A percentile compares a stretch with the other conserved stretches of the same genome.
These are phyloP conservation scores for Paxillus involutus DNA, from an alignment of 768 basidiomycete species.

Conservation along the genomic window DNA sequence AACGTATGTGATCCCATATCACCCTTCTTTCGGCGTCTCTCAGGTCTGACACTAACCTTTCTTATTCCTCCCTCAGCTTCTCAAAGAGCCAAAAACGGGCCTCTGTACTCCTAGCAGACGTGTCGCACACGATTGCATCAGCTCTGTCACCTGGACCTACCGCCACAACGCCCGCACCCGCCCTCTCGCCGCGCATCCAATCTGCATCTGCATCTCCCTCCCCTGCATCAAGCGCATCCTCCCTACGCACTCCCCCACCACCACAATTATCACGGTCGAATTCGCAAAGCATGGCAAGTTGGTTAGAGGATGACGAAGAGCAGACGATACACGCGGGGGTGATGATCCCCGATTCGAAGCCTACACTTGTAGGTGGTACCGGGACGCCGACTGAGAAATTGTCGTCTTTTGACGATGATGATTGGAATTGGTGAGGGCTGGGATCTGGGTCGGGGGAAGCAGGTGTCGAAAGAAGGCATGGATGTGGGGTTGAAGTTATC, in stretches of 20 bases:
- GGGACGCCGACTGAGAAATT: background rate
- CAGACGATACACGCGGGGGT: constrained; percentile 18
- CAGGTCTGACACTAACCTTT: background rate
- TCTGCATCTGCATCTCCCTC: constrained; percentile 7
- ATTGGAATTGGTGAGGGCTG: constrained; percentile 58
- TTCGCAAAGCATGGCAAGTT: constrained; percentile 14
- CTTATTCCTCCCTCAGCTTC: constrained; percentile 41
- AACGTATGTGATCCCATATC: constrained; percentile 43
- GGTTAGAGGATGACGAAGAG: constrained; percentile 38
- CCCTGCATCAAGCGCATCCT: constrained; percentile 7
- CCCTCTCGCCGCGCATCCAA: constrained; percentile 13
- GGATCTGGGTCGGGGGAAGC: background rate
- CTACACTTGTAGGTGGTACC: constrained; percentile 8
- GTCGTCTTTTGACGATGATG: constrained; percentile 41
- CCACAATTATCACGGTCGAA: constrained; percentile 2
- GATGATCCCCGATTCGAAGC: constrained; percentile 32
- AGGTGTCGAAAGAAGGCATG: background rate
- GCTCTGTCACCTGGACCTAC: constrained; percentile 43
- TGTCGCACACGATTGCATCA: constrained; percentile 54
- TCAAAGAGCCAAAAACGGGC: constrained; percentile 69
- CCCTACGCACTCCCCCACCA: constrained; percentile 7
- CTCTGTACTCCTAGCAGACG: constrained; percentile 62
- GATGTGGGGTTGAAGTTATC: background rate
- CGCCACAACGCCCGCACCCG: constrained; percentile 25
- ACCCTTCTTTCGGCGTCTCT: background rate